phyloP scores from a whole-genome alignment of 441 rosid species.

The Corymbia citriodora region DNA sequence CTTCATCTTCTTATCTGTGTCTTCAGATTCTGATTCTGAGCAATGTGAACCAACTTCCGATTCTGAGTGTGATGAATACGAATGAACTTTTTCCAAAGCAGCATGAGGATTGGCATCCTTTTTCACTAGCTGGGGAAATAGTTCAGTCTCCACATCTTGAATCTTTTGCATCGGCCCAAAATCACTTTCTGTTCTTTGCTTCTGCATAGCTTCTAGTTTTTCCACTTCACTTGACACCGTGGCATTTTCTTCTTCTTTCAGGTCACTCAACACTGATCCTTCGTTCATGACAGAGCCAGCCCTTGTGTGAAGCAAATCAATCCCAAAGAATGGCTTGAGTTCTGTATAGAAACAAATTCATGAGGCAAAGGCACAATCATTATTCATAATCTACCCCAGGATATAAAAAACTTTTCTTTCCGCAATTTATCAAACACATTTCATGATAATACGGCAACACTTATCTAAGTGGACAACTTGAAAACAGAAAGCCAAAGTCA shows the following conservation, averaged over 20 bases:
- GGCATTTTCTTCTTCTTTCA: not conserved
- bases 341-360: not conserved
- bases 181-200: not conserved
- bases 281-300: not conserved
- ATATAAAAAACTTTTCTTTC: too few relatives aligned
- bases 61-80: not conserved
- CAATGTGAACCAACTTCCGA: not conserved
- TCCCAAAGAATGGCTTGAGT: not conserved
- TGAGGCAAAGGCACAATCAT: not conserved
- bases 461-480: not conserved
- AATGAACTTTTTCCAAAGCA: too few relatives aligned
- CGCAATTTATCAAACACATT: not conserved
- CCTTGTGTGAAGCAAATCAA: not conserved
- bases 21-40: not conserved
- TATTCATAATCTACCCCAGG: not conserved
- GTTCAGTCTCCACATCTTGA: not conserved
- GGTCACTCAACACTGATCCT: not conserved
- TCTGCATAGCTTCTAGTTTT: not conserved
- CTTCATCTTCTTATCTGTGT: not conserved
- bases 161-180: not conserved
- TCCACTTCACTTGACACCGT: not conserved
- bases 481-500: not conserved
- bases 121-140: not conserved
- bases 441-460: not conserved
- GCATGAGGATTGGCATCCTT: too few relatives aligned